Evolutionary conservation across 179 eudicot species (phyloP), one percentile per base, ranked within the genome.

Genomic region (Gypsophila paniculata): DNA sequence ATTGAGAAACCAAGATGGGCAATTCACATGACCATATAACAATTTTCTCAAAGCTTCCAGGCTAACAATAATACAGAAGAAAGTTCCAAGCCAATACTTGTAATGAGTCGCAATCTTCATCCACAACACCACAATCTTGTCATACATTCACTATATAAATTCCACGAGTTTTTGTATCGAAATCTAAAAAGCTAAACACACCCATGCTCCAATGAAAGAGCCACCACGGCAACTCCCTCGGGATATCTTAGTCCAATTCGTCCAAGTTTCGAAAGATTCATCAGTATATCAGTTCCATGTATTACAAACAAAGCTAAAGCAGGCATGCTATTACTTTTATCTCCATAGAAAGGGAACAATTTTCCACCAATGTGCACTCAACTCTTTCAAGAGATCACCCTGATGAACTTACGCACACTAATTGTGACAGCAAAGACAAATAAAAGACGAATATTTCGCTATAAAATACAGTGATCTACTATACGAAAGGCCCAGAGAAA

Each of bases 381-480:
- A 22, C 21, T 8, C 8, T 71, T 5, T 32, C 65, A 70, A 29
- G 23, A 58, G 7, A 70, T 57, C 36, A 58, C 55, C 49, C 72
- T 46, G 11, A 8, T n/a, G 19, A 15, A 51, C 42, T 36, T 36
- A 36, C 42, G 3, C 18, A 21, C 14, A 51, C 21, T 26, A 34
- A 18, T 51, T 42, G 36, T 36, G 18, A 42, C 69, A 72, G 8
- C 68, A 26, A 32, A 23, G 59, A 72, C 42, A 53, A 3, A 21
- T 18, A 54, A n/a, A 48, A 34, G 60, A 36, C 21, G 29, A 14
- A 26, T 2, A 6, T 10, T 19, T n/a, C n/a, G 4, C 3, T 53
- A 53, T 73, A 21, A 68, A 10, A 38, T 51, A 36, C 42, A n/a
- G n/a, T 36, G 7, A 36, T 36, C 55, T 21, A 10, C 19, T 32